Percentiles rank a stretch among this genome's conserved stretches.
These are phyloP conservation scores for Saccharum hybrid DNA, from an alignment of 202 grass and related monocot genomes.

Conservation along the genomic window DNA sequence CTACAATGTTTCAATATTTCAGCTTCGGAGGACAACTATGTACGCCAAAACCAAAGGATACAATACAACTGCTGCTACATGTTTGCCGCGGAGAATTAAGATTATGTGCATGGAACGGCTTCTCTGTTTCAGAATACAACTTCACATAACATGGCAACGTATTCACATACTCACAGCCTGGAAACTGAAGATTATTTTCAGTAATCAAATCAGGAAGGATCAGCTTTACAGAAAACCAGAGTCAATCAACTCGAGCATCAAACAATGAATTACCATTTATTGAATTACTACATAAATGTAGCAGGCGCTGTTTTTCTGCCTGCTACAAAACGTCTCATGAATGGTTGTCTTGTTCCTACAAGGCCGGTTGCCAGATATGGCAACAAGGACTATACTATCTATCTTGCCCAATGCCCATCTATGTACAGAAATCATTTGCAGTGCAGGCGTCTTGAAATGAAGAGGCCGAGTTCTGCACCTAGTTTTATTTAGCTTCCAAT, in stretches of 20 bases:
- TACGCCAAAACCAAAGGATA: no score
- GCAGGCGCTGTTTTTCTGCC: slow-evolving; percentile 12
- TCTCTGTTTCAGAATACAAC: background rate
- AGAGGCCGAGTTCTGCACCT: slow-evolving; percentile 1
- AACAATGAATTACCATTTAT: slow-evolving; percentile 39
- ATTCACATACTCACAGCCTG: background rate
- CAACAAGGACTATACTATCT: slow-evolving; percentile 34
- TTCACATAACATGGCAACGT: background rate
- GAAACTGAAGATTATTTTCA: background rate
- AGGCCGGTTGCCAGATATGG: slow-evolving; percentile 37
- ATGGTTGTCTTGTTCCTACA: slow-evolving; percentile 44
- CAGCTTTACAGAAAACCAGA: slow-evolving; percentile 26
- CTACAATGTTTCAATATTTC: no score
- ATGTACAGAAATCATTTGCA: slow-evolving; percentile 49
- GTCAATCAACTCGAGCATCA: background rate
- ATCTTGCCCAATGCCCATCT: slow-evolving; percentile 41
- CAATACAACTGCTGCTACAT: background rate
- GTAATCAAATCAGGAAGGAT: background rate
- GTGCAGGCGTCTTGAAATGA: background rate
- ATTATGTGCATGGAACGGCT: background rate
- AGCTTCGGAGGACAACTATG: no score
- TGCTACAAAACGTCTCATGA: slow-evolving; percentile 44
- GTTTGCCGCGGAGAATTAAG: background rate
- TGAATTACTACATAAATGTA: slow-evolving; percentile 36
- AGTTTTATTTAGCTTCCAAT: slow-evolving; percentile 18